Conservation (phyloP, 2,329 filamentous ascomycete species). For the Triangularia verruculosa region DNA sequence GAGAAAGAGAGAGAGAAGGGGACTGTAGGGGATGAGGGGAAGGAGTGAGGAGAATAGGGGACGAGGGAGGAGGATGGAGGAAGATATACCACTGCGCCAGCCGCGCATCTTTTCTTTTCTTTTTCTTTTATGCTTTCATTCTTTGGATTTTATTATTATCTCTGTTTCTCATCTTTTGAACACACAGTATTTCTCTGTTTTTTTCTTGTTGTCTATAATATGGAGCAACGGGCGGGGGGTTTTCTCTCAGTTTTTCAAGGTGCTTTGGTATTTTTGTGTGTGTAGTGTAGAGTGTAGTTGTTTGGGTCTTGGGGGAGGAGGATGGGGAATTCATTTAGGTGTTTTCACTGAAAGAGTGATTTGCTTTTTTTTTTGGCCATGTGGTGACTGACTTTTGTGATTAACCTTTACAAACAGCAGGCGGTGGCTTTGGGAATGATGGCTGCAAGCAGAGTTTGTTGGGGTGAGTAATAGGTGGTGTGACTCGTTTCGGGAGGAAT, state of each 20-base stretch:
- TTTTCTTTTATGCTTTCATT: conserved; percentile 3
- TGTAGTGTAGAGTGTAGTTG: too few species aligned
- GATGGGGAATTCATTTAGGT: background rate
- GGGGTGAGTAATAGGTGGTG: too few species aligned
- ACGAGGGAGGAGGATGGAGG: background rate
- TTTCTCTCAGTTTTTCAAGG: background rate
- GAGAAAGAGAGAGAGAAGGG: background rate
- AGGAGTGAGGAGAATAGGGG: background rate
- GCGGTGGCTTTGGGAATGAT: too few species aligned
- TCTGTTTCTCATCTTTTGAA: background rate
- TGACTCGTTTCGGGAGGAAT: too few species aligned
- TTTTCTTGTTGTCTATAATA: background rate
- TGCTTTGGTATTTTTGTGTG: background rate
- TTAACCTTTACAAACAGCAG: too few species aligned
- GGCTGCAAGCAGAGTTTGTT: too few species aligned
- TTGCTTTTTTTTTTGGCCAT: too few species aligned
- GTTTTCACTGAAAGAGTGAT: background rate
- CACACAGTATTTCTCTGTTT: background rate
- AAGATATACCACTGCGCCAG: conserved; percentile 20
- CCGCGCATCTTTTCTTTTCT: background rate
- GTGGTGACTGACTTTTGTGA: too few species aligned
- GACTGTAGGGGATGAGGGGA: background rate
- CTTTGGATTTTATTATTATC: conserved; percentile 4
- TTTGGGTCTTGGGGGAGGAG: background rate
- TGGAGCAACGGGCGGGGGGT: background rate